Evolutionary conservation across 129 eudicot genomes (phyloP).

Genomic region (Flaveria trinervia): DNA sequence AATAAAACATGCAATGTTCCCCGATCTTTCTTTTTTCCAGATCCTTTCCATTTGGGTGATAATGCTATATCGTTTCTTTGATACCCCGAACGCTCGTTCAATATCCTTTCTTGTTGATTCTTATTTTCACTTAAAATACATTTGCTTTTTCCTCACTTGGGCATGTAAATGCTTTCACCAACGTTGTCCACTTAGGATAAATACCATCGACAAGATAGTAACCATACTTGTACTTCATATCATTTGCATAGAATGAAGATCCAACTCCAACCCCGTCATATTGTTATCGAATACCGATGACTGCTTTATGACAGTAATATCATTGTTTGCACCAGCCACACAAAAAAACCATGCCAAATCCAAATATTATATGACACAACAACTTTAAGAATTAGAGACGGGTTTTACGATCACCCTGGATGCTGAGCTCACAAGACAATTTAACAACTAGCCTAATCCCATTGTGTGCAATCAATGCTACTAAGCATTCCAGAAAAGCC

Average conservation of each 20-base stretch:
- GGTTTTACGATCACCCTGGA: neutral
- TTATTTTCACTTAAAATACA: too few relatives aligned
- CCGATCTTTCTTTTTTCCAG: too few relatives aligned
- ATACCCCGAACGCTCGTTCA: too few relatives aligned
- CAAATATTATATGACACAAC: neutral
- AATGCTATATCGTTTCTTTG: too few relatives aligned
- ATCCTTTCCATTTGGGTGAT: too few relatives aligned
- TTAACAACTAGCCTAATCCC: too few relatives aligned
- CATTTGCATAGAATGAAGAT: neutral
- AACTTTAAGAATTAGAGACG: neutral
- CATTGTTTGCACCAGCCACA: neutral
- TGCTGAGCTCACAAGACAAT: too few relatives aligned
- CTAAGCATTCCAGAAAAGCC: too few relatives aligned
- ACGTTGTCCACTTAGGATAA: neutral
- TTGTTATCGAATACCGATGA: neutral
- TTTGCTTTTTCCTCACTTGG: neutral
- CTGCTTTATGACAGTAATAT: too few relatives aligned
- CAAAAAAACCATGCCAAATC: neutral
- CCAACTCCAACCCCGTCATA: neutral
- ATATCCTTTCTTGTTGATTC: too few relatives aligned
- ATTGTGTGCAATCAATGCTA: too few relatives aligned
- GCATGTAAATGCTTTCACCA: neutral
- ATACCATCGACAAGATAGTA: neutral
- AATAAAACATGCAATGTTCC: too few relatives aligned
- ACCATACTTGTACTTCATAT: neutral